Evolutionary conservation across 495 filamentous ascomycete genomes (phyloP), one percentile per base, ranked within the genome.

Genomic region (Sabuloglossum arenarium): DNA sequence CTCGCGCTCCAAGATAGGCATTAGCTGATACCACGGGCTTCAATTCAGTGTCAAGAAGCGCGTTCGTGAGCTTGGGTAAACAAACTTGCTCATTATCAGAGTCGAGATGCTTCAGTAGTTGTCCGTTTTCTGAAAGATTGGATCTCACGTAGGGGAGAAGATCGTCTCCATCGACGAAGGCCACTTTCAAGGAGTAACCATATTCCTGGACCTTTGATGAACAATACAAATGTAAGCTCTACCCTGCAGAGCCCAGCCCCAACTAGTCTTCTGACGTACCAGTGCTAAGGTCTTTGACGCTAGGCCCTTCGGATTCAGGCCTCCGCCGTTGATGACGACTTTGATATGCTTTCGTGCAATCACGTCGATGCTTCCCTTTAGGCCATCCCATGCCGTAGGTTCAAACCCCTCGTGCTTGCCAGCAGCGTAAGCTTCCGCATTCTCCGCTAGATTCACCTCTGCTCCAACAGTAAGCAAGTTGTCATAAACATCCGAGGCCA

Each of bases 361-460:
- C 0, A 71, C 58, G 14, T 75, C 64, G 32, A 77, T 66, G 4
- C 67, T 70, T 51, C 72, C 65, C 51, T 68, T 59, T 27, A 75
- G 43, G 5, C 71, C 71, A 10, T 73, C 67, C 71, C 70, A 73
- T 1, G 71, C 70, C 6, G 68, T 73, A 27, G 63, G 61, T 50
- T 73, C 67, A 58, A 67, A 70, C 3, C 71, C 69, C 1, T 65
- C 61, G 59, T 73, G 65, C 39, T 69, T 60, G 21, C 69, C 68
- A 49, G 59, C 58, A 34, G 61, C 59, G 59, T 63, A 65, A 8
- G 69, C 64, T 56, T 70, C 59, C 0, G 66, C 72, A 59, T 74
- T 72, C 49, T 72, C 70, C 49, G 71, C 70, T 30, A 74, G 58
- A 43, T 74, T 73, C 30, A 73, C 64, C 59, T 73, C 71, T 71